These are phyloP conservation scores for Podaxis sp. DNA, from an alignment of 768 basidiomycete genomes.

Conservation along the genomic window DNA sequence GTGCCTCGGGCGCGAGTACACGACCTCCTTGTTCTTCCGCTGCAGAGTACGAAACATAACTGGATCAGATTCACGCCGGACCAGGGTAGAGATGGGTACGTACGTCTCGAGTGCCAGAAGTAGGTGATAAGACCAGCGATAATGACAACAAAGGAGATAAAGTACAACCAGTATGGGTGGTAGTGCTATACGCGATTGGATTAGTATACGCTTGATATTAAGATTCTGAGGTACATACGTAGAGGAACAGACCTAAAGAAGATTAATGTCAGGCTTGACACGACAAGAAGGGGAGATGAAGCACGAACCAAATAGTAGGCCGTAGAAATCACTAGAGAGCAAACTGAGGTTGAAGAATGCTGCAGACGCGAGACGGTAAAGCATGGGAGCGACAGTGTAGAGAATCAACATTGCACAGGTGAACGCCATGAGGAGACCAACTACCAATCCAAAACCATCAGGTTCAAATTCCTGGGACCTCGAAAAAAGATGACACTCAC, in stretches of 20 bases:
- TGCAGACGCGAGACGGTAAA: slow-evolving; percentile 85
- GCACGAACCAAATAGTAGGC: slow-evolving; percentile 68
- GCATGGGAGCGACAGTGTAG: slow-evolving; percentile 82
- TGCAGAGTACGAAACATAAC: slow-evolving; percentile 24
- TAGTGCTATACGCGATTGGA: slow-evolving; percentile 54
- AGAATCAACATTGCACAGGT: slow-evolving; percentile 76
- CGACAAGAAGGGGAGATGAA: slow-evolving; percentile 18
- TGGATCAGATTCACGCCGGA: neutral
- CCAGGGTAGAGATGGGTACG: slow-evolving; percentile 28
- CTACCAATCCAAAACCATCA: slow-evolving; percentile 23
- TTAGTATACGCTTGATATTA: neutral
- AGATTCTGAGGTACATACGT: slow-evolving; percentile 32
- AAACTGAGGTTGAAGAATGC: slow-evolving; percentile 84
- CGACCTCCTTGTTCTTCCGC: slow-evolving; percentile 69
- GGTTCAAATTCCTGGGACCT: neutral
- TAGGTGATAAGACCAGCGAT: slow-evolving; percentile 75
- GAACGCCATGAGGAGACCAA: slow-evolving; percentile 41
- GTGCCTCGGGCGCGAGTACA: slow-evolving; percentile 54
- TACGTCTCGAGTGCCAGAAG: slow-evolving; percentile 85
- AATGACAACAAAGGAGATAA: slow-evolving; percentile 72
- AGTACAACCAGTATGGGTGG: slow-evolving; percentile 87
- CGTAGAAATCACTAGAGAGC: slow-evolving; percentile 88
- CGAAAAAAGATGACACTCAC: slow-evolving; percentile 37
- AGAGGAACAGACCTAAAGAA: slow-evolving; percentile 47
- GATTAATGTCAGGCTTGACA: slow-evolving; percentile 2